These are phyloP conservation scores for Phytophthora rubi DNA, from an alignment of 352 stramenopile species.

Conservation along the genomic window DNA sequence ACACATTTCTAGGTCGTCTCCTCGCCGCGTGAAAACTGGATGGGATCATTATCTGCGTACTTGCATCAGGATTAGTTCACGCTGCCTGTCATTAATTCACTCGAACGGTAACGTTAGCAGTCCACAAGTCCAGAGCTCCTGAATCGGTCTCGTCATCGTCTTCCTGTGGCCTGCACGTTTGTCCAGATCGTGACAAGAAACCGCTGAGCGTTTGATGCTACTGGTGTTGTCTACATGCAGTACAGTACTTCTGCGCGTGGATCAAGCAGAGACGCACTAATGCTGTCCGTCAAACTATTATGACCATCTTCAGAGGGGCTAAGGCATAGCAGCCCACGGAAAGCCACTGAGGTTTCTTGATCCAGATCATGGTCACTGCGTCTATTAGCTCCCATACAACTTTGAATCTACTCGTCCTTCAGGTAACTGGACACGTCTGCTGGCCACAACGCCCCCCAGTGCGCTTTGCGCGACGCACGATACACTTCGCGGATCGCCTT, in stretches of 20 bases:
- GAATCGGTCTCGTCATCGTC: background rate
- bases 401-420: slow-evolving; percentile 43
- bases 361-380: slow-evolving; percentile 7
- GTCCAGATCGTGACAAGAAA: slow-evolving; percentile 10
- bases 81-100: background rate
- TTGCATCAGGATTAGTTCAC: background rate
- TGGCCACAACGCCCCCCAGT: slow-evolving; percentile 83
- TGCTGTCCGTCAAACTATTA: background rate
- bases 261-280: slow-evolving; percentile 1
- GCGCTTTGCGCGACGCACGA: slow-evolving; percentile 79
- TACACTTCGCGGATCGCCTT: slow-evolving; percentile 84
- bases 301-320: background rate
- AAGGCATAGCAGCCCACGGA: slow-evolving; percentile 3
- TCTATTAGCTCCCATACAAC: slow-evolving; percentile 25
- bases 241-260: background rate
- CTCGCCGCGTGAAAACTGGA: slow-evolving; percentile 82
- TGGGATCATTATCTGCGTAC: slow-evolving; percentile 11
- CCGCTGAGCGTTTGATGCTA: slow-evolving; percentile 5
- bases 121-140: background rate
- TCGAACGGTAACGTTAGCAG: background rate
- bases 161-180: background rate
- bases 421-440: slow-evolving; percentile 70
- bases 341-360: background rate
- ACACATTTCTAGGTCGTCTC: slow-evolving; percentile 86
- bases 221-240: background rate